Conservation (phyloP, 345 rosid species). For the Corchorus olitorius region DNA sequence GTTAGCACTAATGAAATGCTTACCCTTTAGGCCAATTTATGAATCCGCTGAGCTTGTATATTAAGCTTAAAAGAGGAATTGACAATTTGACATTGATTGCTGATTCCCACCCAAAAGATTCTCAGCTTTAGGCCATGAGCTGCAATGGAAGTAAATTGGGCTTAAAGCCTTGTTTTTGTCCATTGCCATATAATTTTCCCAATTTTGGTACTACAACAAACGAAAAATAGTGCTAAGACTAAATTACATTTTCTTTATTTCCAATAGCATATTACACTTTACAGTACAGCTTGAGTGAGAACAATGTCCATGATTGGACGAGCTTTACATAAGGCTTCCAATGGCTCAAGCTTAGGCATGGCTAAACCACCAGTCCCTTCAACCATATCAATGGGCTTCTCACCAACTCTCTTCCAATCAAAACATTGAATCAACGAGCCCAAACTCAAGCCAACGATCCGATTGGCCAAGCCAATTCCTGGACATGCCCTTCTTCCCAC, state of each 20-base stretch:
- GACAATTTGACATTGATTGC: too few relatives aligned
- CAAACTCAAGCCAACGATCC: conserved; percentile 39
- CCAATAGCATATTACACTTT: neutral
- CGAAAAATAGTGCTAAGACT: too few relatives aligned
- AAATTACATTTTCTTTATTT: too few relatives aligned
- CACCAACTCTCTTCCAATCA: conserved; percentile 43
- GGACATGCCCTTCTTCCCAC: conserved; percentile 54
- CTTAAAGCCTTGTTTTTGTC: too few relatives aligned
- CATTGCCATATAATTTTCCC: too few relatives aligned
- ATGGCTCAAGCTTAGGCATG: conserved; percentile 9
- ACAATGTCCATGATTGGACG: neutral
- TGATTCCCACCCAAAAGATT: too few relatives aligned
- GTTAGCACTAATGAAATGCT: too few relatives aligned
- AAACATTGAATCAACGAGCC: conserved; percentile 50
- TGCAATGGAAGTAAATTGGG: too few relatives aligned
- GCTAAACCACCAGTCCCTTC: neutral
- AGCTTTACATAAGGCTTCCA: conserved; percentile 16
- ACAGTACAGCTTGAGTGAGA: neutral
- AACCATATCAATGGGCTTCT: conserved; percentile 22
- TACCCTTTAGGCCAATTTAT: neutral
- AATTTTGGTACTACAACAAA: too few relatives aligned
- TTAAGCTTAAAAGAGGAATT: too few relatives aligned
- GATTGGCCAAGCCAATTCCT: conserved; percentile 38
- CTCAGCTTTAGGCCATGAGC: too few relatives aligned
- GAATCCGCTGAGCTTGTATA: neutral